Evolutionary conservation across 192 early-diverging fungal species (phyloP).

Genomic region (Pecoramyces ruminantium): DNA sequence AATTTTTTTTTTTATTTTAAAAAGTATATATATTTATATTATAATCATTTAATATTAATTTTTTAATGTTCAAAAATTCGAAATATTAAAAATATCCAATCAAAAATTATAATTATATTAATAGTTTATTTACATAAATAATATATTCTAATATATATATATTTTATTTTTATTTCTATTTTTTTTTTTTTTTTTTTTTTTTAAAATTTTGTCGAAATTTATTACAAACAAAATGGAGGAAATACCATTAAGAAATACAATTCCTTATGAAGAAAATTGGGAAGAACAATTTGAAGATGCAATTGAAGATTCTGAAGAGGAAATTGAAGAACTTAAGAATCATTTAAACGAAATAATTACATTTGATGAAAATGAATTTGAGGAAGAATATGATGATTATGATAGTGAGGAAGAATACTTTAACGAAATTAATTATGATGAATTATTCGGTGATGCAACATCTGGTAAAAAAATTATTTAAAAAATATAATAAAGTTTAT

Average conservation of each 20-base stretch:
- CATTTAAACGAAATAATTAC: background rate
- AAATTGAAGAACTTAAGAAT: background rate
- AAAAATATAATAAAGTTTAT: slow-evolving; percentile 51
- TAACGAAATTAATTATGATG: slow-evolving; percentile 47
- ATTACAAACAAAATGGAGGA: background rate
- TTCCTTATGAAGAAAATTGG: background rate
- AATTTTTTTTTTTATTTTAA: too few relatives aligned
- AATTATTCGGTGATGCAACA: slow-evolving; percentile 27
- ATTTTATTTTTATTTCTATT: too few relatives aligned
- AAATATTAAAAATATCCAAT: too few relatives aligned
- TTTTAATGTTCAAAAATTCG: too few relatives aligned
- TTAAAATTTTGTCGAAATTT: too few relatives aligned
- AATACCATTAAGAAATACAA: background rate
- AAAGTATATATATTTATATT: too few relatives aligned
- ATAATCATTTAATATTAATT: too few relatives aligned
- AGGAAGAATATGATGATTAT: slow-evolving; percentile 22
- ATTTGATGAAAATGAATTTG: slow-evolving; percentile 9
- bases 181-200: too few relatives aligned
- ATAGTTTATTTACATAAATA: too few relatives aligned
- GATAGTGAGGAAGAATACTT: slow-evolving; percentile 32
- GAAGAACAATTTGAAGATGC: background rate
- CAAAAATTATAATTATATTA: too few relatives aligned
- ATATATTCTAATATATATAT: too few relatives aligned
- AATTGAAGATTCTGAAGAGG: background rate
- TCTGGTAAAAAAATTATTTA: slow-evolving; percentile 64